Base-by-base conservation (phyloP, 2,329 filamentous ascomycete genomes). In the Ophiocordyceps camponoti-leonardi region DNA sequence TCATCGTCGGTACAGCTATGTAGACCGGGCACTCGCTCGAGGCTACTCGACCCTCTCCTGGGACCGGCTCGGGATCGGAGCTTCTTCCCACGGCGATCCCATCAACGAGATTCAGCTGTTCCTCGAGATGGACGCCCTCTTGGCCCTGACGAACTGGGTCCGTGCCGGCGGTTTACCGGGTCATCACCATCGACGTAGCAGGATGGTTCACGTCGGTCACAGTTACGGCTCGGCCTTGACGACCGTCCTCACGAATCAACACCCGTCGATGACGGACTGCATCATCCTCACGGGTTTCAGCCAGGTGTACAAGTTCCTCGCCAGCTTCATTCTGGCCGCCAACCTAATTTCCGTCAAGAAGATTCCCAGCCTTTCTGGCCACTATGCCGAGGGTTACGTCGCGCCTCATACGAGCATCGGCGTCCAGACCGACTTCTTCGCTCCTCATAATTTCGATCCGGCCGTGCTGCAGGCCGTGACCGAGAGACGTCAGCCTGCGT, bases 241-340 rank as follows among this genome's bases (percentile, higher is more conserved):
- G 2, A 79, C 76, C 58, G 67, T 61, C 43, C 63, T 82, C 19
- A 69, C 72, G 8, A 66, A 66, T 42, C 55, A 62, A 47, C 63
- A 75, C 52, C 75, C 75, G 1, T 54, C 65, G 45, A 61, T 73
- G 47, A 75, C 71, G 35, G 70, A 81, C 49, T 75, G 69, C 37
- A 64, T 81, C 39, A 59, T 78, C 44, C 64, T 82, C 7, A 80
- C 77, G 1, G 78, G 78, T 1, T 82, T 75, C 59, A 67, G 68
- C 16, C 65, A 68, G 39, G 68, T 70, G 11, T 48, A 56, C 11
- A 55, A 61, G 16, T 80, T 69, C 55, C 46, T 68, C 12, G 42
- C 57, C 1, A 56, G 58, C 13, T 72, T 72, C 41, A 54, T 61
- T 0, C 60, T 71, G 5, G 68, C 63, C 7, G 66, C 60, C 49